Evolutionary conservation across 352 stramenopile species (phyloP).

Genomic region (Pythium guiyangense): DNA sequence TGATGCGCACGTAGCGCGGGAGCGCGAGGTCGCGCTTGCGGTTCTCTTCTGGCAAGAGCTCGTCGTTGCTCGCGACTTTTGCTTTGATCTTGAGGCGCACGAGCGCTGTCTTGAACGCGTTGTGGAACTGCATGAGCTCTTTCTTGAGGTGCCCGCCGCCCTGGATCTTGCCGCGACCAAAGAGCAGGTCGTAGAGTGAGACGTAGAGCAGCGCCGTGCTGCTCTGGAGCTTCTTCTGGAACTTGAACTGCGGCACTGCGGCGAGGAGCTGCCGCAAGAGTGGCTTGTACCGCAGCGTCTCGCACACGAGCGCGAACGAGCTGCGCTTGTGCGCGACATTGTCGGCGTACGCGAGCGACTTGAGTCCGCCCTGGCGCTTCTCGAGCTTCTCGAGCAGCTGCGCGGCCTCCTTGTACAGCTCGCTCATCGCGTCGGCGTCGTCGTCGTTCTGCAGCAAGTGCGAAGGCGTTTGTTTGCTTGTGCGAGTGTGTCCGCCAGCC

Average conservation of each 20-base stretch:
- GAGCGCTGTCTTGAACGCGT: constrained; percentile 66
- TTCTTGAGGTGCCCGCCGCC: constrained; percentile 87
- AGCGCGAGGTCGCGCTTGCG: constrained; percentile 60
- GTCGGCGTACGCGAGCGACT: constrained; percentile 80
- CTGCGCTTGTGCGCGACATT: constrained; percentile 83
- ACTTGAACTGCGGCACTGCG: constrained; percentile 65
- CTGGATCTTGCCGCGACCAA: constrained; percentile 82
- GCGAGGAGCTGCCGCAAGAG: constrained; percentile 63
- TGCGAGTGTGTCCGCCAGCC: not conserved
- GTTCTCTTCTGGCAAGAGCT: constrained; percentile 78
- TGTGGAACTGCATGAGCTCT: constrained; percentile 69
- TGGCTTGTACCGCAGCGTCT: constrained; percentile 87
- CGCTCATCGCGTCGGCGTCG: constrained; percentile 63
- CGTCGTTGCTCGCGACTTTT: constrained; percentile 75
- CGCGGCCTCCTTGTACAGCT: constrained; percentile 82
- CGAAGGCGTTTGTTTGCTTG: no score
- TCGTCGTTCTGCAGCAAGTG: no score
- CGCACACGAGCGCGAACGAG: constrained; percentile 85
- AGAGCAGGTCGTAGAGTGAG: constrained; percentile 86
- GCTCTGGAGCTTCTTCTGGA: constrained; percentile 49
- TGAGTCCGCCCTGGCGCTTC: constrained; percentile 73
- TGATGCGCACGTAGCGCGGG: constrained; percentile 92
- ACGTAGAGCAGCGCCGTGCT: constrained; percentile 65
- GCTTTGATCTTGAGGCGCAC: constrained; percentile 79
- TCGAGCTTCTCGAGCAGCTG: constrained; percentile 75